Evolutionary conservation across 306 rosid genomes (phyloP), one percentile per base, ranked within the genome.

Genomic region (Amphicarpaea edgeworthii): DNA sequence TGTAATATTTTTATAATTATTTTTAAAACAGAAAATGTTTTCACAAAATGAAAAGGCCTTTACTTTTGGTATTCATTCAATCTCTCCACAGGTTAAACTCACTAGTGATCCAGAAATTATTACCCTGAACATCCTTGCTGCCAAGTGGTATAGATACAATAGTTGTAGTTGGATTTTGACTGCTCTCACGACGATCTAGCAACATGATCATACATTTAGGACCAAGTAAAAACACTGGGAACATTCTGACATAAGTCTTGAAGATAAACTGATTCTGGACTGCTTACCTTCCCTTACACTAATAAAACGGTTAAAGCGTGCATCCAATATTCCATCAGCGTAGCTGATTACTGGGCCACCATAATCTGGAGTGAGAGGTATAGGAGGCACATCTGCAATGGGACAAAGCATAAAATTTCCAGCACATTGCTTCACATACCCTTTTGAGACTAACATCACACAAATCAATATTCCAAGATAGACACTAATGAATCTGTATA

Each of bases 311-410:
- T 90, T 81, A 75, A 90, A 87, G 46, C 90, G 93, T 55, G 84
- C 70, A 87, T 96, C 99, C 66, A 89, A 88, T 62, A 85, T 77
- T 47, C 98, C 99, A 75, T 96, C 98, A 5, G 99, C 97, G 70
- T 90, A 92, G 80, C 98, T 85, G 55, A 90, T 90, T 43, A 76
- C 59, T 0, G 91, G 93, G 45, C 80, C 92, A 43, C 93, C 91
- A 45, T 92, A 89, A 85, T 89, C 93, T 3, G 99, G 96, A 30
- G 99, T 92, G 37, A 95, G 79, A 20, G 98, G 85, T 17, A 54
- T 54, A 17, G 93, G 92, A 46, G 88, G 63, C 68, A 83, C 86
- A 89, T 77, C 99, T 92, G 92, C 71, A 45, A 34, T 5, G 40
- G 12, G 20, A 53, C 40, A 34, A 76, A 82, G 20, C 43, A 28